phyloP scores from a whole-genome alignment of 1,284 basidiomycete genomes.

The Entoloma clypeatum region DNA sequence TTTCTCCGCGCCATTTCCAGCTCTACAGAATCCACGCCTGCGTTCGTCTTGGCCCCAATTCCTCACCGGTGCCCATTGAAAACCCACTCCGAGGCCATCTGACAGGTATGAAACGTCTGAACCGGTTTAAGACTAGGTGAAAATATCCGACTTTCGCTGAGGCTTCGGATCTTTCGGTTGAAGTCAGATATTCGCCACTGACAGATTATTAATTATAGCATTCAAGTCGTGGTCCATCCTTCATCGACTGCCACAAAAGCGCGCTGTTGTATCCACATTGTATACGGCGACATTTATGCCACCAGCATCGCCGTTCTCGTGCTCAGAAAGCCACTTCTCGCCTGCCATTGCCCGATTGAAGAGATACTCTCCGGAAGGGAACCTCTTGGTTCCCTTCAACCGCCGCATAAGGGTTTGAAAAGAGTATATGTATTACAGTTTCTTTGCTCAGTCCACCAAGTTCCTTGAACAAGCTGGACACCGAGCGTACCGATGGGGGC shows the following conservation, averaged over 20 bases:
- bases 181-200: too few species aligned
- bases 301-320: slow-evolving; percentile 41
- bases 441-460: slow-evolving; percentile 43
- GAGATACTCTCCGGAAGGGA: slow-evolving; percentile 41
- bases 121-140: too few species aligned
- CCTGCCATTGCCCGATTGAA: slow-evolving; percentile 34
- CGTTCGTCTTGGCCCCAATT: too few species aligned
- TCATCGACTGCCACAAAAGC: slow-evolving; percentile 12
- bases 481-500: slow-evolving; percentile 36
- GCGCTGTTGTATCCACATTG: slow-evolving; percentile 40
- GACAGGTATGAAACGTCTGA: too few species aligned
- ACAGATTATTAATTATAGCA: too few species aligned
- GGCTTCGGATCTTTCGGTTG: too few species aligned
- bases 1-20: too few species aligned
- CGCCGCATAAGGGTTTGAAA: slow-evolving; percentile 35
- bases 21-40: too few species aligned
- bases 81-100: too few species aligned
- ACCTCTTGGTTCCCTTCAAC: slow-evolving; percentile 34
- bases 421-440: slow-evolving; percentile 32
- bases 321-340: slow-evolving; percentile 35
- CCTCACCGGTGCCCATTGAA: too few species aligned
- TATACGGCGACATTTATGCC: slow-evolving; percentile 41
- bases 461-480: slow-evolving; percentile 34
- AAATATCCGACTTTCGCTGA: too few species aligned
- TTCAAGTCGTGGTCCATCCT: slow-evolving; percentile 1